Base-by-base conservation (phyloP, 306 rosid genomes). In the Vachellia collinsii region DNA sequence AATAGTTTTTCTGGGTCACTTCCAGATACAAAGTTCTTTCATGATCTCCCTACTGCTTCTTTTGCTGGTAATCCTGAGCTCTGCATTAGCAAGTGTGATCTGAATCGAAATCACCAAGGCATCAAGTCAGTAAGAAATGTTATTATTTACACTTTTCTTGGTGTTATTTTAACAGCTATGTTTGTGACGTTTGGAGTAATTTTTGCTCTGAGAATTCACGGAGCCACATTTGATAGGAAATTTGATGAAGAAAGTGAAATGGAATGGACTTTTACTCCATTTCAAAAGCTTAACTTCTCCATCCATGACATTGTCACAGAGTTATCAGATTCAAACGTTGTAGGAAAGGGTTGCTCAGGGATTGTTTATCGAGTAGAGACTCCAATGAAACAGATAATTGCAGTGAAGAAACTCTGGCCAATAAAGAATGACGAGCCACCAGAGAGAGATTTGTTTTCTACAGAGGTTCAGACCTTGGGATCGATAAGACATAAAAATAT, bases 351-450 rank as follows among this genome's bases (percentile, higher is more conserved):
- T 58, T 83, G 93, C 72, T 94, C 98, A 0, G 98, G 98, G 10
- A 34, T 94, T 68, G 98, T 94, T 84, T 94, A 90, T 82, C 91
- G 94, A 1, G 97, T 94, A 8, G 98, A 94, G 89, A 94, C 98
- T 75, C 97, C 97, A n/a, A 75, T 80, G 46, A 92, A 77, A 66
- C 97, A 92, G 87, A 82, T 79, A 12, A 82, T 94, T 77, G 98
- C 98, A 46, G 98, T 94, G 89, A 94, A 94, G 95, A 94, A 92
- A 87, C 89, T 94, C 50, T 94, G 97, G 97, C 92, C 94, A 34
- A 61, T 82, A 72, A 91, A 74, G 79, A 88, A 77, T 11, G 88
- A 87, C 0, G 98, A 92, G 81, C 61, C 72, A 75, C 90, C 89
- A 58, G 97, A 90, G 81, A 85, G 90, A 54, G 97, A 94, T 80